Base-by-base conservation (phyloP, 1,139 yeast species). In the Barnettozyma hawaiiensis region DNA sequence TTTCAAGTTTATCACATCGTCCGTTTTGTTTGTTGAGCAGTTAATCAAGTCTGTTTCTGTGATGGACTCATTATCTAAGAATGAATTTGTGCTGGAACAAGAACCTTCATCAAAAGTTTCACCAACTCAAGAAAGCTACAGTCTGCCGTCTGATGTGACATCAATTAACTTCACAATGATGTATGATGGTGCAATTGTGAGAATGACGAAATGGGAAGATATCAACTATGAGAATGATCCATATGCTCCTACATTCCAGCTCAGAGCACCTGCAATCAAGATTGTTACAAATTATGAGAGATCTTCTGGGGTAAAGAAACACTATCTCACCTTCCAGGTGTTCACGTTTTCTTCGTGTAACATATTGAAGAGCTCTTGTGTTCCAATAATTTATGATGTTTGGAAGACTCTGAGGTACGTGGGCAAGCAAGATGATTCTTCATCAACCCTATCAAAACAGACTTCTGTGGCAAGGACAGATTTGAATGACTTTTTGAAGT, bases 201-300 rank as follows among this genome's bases (percentile, higher is more conserved):
- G 71, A 44, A 65, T 83, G 9, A 62, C 53, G 32, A 59, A 66
- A 0, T 64, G 70, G 33, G 71, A 67, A 49, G 64, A 69, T 24
- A 62, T 70, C 49, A 64, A 68, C 8, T 55, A 43, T 11, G 39
- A 65, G 36, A 54, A 70, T 49, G 65, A 69, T 11, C 58, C 70
- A 42, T 47, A 66, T 40, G 51, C 75, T 0, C 80, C 85, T 0
- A 76, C 90, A 0, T 66, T 89, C 22, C 73, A 70, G 35, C 62
- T 90, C 26, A 84, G 77, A 42, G 78, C 96, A 0, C 98, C 98
- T 0, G 85, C 90, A 1, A 76, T 90, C 2, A 71, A 70, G 40
- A 70, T 85, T 9, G 71, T 75, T 3, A 59, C 74, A 1, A 73
- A 69, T 35, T 78, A 78, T 50, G 31, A 47, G 5, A 56, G 51